These are phyloP conservation scores for Ocimum tenuiflorum DNA, from an alignment of 257 asterid genomes.

Conservation along the genomic window DNA sequence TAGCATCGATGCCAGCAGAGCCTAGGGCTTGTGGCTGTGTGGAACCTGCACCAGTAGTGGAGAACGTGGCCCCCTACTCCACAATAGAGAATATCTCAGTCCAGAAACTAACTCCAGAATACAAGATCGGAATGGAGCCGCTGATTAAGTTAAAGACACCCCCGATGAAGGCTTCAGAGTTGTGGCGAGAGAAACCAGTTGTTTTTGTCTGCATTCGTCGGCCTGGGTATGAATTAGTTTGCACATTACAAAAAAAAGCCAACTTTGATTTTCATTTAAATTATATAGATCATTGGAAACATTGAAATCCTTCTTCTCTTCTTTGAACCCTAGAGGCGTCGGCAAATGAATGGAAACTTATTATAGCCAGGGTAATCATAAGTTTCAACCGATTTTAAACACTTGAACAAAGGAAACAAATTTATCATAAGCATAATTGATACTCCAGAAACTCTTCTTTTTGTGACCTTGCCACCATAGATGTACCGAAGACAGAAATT, in stretches of 20 bases:
- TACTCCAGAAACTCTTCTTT: not conserved
- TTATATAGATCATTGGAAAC: too few species aligned
- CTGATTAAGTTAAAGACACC: slow-evolving; percentile 60
- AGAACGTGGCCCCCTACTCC: slow-evolving; percentile 64
- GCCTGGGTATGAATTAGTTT: slow-evolving; percentile 51
- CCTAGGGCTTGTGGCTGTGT: slow-evolving; percentile 71
- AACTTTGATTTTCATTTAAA: too few species aligned
- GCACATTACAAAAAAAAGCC: too few species aligned
- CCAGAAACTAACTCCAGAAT: slow-evolving; percentile 65
- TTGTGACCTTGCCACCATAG: not conserved
- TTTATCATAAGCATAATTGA: not conserved
- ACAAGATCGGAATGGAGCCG: slow-evolving; percentile 61
- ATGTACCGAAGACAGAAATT: not conserved
- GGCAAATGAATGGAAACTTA: not conserved
- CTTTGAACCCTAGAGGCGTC: not conserved
- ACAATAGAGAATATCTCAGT: slow-evolving; percentile 50
- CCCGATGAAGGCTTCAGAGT: slow-evolving; percentile 63
- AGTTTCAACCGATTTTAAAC: not conserved
- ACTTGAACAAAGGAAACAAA: not conserved
- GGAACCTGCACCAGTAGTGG: slow-evolving; percentile 53
- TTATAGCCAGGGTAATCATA: not conserved
- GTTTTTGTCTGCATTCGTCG: slow-evolving; percentile 76
- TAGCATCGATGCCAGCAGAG: slow-evolving; percentile 67
- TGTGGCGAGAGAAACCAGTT: slow-evolving; percentile 71
- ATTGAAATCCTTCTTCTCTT: not conserved